These are phyloP conservation scores for Solanum rostratum DNA, from an alignment of 257 asterid species.

Conservation along the genomic window DNA sequence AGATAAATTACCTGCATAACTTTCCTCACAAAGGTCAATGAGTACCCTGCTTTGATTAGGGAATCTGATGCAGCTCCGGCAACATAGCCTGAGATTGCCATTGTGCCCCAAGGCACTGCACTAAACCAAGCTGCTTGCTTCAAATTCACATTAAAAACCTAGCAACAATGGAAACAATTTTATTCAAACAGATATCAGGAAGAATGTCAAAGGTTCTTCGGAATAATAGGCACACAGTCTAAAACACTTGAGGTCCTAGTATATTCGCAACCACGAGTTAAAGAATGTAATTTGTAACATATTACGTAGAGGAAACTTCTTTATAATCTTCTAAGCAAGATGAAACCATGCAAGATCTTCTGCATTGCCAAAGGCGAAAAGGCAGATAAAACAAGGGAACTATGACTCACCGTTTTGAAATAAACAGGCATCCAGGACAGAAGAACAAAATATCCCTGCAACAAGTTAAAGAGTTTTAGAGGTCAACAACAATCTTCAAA, in stretches of 20 bases:
- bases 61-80: constrained; percentile 81
- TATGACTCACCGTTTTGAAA: constrained; percentile 71
- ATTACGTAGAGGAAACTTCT: not conserved
- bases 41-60: constrained; percentile 51
- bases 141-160: constrained; percentile 86
- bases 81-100: constrained; percentile 90
- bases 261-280: not conserved
- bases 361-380: not conserved
- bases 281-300: not conserved
- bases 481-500: not conserved
- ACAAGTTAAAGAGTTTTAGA: not conserved
- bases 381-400: not conserved
- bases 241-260: not conserved
- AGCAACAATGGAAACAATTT: not conserved
- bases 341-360: not conserved
- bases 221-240: not conserved
- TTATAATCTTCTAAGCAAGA: not conserved
- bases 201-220: not conserved
- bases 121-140: constrained; percentile 99
- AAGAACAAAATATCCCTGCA: constrained; percentile 98
- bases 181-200: not conserved
- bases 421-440: constrained; percentile 99
- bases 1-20: constrained; percentile 65
- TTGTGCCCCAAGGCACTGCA: constrained; percentile 98
- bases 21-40: constrained; percentile 69